Evolutionary conservation across 2,329 filamentous ascomycete species (phyloP).

Genomic region (Neoascochyta sp.): DNA sequence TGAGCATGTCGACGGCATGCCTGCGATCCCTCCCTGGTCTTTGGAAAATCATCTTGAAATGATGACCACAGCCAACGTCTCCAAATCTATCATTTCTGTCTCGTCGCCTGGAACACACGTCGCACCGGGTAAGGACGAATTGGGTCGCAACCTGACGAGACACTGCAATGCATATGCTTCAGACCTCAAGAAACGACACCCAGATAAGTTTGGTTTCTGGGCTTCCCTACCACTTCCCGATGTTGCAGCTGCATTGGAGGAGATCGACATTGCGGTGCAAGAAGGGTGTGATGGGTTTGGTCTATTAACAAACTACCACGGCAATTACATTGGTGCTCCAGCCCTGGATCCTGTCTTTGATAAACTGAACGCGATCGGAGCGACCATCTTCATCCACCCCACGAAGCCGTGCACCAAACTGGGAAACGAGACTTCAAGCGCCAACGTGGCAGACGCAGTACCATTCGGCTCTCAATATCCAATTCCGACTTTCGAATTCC

Average conservation of each 20-base stretch:
- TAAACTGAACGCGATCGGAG: constrained; percentile 46
- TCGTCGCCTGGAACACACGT: constrained; percentile 53
- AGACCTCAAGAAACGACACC: constrained; percentile 35
- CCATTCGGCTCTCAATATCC: constrained; percentile 41
- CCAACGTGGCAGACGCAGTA: constrained; percentile 26
- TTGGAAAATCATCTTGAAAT: constrained; percentile 46
- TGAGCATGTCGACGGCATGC: constrained; percentile 50
- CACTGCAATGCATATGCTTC: constrained; percentile 43
- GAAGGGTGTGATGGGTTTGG: constrained; percentile 51
- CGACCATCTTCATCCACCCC: constrained; percentile 54
- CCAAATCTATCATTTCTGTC: constrained; percentile 54
- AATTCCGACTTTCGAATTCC: constrained; percentile 49
- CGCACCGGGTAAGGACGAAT: constrained; percentile 35
- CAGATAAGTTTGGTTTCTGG: constrained; percentile 51
- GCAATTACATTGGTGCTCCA: constrained; percentile 51
- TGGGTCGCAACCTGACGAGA: constrained; percentile 40
- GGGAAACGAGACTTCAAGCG: constrained; percentile 10
- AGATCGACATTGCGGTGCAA: constrained; percentile 45
- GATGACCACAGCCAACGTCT: constrained; percentile 50
- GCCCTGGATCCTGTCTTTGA: constrained; percentile 48
- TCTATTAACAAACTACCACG: constrained; percentile 52
- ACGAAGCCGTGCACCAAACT: constrained; percentile 46
- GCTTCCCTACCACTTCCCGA: constrained; percentile 53
- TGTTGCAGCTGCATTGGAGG: constrained; percentile 45
- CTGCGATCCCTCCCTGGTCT: constrained; percentile 47